A percentile compares a stretch with the other conserved stretches of the same genome.
phyloP scores from a whole-genome alignment of 202 grass and related monocot genomes.

The Bolboschoenoplectus hybrid region DNA sequence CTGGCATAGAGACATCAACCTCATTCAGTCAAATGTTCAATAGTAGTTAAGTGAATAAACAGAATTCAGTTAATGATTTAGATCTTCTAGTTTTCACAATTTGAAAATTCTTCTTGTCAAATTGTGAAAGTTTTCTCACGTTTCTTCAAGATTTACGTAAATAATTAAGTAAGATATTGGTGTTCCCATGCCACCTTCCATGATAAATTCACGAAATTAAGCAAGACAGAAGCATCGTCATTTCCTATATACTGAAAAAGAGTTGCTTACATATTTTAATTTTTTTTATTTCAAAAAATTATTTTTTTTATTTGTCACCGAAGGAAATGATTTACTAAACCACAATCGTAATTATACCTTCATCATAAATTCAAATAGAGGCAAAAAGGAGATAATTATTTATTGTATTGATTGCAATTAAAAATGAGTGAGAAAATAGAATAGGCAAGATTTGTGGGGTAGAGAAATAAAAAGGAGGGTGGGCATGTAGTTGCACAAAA shows the following conservation, averaged over 20 bases:
- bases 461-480: slow-evolving; percentile 21
- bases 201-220: neutral
- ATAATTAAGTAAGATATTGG: no score
- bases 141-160: no score
- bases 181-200: no score
- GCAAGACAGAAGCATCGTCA: neutral
- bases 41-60: no score
- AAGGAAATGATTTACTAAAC: neutral
- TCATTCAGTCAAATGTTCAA: no score
- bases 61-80: no score
- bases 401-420: slow-evolving; percentile 20
- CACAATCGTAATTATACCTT: slow-evolving; percentile 9
- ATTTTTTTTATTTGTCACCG: neutral
- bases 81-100: no score
- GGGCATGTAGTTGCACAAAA: slow-evolving; percentile 33
- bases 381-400: slow-evolving; percentile 26
- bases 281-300: neutral
- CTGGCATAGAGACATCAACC: no score
- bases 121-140: no score
- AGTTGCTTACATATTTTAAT: neutral
- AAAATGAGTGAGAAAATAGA: neutral
- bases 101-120: no score
- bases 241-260: neutral
- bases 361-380: slow-evolving; percentile 25
- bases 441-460: slow-evolving; percentile 30